Evolutionary conservation across 331 rosid species (phyloP).

Genomic region (Erythrophleum ivorense): DNA sequence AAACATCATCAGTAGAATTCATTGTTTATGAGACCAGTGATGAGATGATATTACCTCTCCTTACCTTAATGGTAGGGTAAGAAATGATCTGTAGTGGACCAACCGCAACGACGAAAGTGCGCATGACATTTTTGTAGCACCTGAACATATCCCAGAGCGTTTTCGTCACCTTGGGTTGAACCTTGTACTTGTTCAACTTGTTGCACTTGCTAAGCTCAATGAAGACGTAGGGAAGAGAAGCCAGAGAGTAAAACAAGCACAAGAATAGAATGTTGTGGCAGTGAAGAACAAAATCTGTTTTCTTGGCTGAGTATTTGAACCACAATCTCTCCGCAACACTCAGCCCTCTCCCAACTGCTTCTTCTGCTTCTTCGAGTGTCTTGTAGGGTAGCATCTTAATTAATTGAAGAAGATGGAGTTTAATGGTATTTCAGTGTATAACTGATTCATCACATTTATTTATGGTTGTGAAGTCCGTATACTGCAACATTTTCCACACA

Average conservation of each 20-base stretch:
- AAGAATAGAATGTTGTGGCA: constrained; percentile 64
- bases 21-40: too few species aligned
- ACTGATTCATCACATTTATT: too few species aligned
- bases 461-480: too few species aligned
- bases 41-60: not conserved
- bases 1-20: too few species aligned
- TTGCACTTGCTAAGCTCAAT: constrained; percentile 42
- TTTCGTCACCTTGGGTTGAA: constrained; percentile 58
- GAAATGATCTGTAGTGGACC: constrained; percentile 74
- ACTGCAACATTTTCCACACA: too few species aligned
- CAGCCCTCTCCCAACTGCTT: constrained; percentile 56
- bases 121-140: constrained; percentile 63
- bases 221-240: constrained; percentile 55
- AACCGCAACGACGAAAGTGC: constrained; percentile 53
- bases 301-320: constrained; percentile 63
- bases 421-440: too few species aligned
- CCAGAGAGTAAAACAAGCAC: constrained; percentile 55
- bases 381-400: constrained; percentile 51
- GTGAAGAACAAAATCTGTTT: constrained; percentile 62
- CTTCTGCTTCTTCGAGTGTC: constrained; percentile 51
- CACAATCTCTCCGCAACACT: constrained; percentile 54
- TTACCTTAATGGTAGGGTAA: constrained; percentile 58
- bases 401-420: too few species aligned
- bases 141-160: constrained; percentile 45
- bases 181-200: constrained; percentile 51